Evolutionary conservation across 176 grass and related monocot species (phyloP).

Genomic region (Aegilops speltoides): DNA sequence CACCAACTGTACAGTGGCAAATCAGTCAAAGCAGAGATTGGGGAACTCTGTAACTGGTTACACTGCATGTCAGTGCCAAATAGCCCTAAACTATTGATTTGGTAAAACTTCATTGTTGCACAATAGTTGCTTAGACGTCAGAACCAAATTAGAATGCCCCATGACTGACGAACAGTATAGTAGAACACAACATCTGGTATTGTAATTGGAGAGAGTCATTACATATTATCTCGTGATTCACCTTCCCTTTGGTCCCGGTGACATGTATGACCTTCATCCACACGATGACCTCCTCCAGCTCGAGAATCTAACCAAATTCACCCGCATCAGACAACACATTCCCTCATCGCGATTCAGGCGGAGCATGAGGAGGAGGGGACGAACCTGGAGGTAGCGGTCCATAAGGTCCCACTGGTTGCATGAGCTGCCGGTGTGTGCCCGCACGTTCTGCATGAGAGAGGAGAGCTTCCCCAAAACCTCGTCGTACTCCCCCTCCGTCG

Average conservation of each 20-base stretch:
- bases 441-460: constrained; percentile 66
- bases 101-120: background rate
- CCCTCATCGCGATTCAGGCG: too few relatives aligned
- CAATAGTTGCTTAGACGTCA: background rate
- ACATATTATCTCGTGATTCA: constrained; percentile 7
- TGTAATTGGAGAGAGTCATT: background rate
- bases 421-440: constrained; percentile 59
- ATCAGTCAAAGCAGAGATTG: too few relatives aligned
- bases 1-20: too few relatives aligned
- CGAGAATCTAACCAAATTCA: constrained; percentile 4
- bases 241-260: constrained; percentile 94
- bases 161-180: background rate
- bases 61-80: too few relatives aligned
- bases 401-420: constrained; percentile 77
- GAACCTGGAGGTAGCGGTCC: too few relatives aligned
- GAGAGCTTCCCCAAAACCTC: constrained; percentile 66
- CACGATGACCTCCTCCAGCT: constrained; percentile 60
- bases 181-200: background rate
- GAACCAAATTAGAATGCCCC: background rate
- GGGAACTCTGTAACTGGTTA: too few relatives aligned
- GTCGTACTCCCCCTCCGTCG: constrained; percentile 50
- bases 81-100: too few relatives aligned
- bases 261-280: constrained; percentile 85
- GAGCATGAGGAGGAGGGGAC: too few relatives aligned
- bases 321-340: background rate